A percentile compares a stretch with the other conserved stretches of the same genome.
These are phyloP conservation scores for Craspedostauros australis DNA, from an alignment of 108 stramenopile species.

Conservation along the genomic window DNA sequence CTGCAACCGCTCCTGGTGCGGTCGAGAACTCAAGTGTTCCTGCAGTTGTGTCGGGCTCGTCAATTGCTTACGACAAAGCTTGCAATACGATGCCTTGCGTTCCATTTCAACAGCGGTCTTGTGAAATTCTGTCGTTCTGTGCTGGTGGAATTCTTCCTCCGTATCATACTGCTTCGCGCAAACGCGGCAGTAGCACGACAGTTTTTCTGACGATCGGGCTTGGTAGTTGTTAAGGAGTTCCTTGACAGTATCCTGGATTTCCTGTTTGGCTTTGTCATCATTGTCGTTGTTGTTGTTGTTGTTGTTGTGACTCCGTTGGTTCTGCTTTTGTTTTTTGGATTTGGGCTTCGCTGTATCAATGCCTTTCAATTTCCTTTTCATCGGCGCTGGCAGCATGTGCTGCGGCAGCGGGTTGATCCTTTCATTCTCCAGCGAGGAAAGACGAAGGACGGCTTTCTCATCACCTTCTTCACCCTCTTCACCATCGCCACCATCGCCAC, in stretches of 20 bases:
- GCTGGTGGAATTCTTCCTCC: conserved; percentile 56
- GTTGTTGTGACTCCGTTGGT: background rate
- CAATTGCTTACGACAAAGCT: conserved; percentile 81
- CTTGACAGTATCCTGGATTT: conserved; percentile 55
- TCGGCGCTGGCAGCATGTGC: conserved; percentile 33
- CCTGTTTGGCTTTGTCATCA: conserved; percentile 13
- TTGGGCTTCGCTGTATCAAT: conserved; percentile 20
- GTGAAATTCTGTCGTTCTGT: conserved; percentile 70
- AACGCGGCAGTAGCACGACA: conserved; percentile 87
- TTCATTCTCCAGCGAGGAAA: conserved; percentile 54
- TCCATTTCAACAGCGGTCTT: conserved; percentile 62
- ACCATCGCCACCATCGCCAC: conserved; percentile 7
- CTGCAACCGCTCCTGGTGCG: conserved; percentile 65
- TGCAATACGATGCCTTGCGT: conserved; percentile 73
- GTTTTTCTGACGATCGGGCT: conserved; percentile 63
- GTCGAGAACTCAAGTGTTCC: conserved; percentile 74
- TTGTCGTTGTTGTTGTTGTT: conserved; percentile 15
- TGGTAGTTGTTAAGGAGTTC: conserved; percentile 72
- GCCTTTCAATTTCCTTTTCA: conserved; percentile 16
- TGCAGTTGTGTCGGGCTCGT: conserved; percentile 84
- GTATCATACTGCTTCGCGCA: conserved; percentile 64
- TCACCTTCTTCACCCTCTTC: conserved; percentile 1
- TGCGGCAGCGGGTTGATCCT: conserved; percentile 57
- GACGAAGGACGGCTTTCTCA: conserved; percentile 35
- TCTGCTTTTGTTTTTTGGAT: conserved; percentile 15